phyloP scores from a whole-genome alignment of 1,284 basidiomycete genomes.

The Rhodotorula mucilaginosa region DNA sequence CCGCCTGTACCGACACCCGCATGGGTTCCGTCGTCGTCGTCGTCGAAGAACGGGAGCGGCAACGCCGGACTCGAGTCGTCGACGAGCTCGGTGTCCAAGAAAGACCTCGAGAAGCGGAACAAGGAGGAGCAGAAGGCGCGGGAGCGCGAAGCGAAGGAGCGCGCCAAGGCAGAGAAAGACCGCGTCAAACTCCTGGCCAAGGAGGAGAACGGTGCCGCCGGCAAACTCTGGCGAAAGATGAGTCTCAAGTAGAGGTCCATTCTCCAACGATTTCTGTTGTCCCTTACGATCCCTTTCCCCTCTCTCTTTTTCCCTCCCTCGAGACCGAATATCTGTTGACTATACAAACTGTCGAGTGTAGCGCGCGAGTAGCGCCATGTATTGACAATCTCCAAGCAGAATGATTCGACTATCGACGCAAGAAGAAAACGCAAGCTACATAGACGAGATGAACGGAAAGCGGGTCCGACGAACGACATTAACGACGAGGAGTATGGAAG shows the following conservation, averaged over 20 bases:
- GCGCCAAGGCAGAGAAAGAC: conserved; percentile 35
- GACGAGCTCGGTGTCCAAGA: conserved; percentile 17
- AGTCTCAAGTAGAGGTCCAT: neutral
- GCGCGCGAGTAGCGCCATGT: too few relatives aligned
- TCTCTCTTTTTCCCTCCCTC: neutral
- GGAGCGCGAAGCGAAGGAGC: conserved; percentile 26
- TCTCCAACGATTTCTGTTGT: neutral
- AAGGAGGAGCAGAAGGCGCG: conserved; percentile 39
- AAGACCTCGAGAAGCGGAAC: conserved; percentile 34
- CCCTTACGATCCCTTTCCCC: neutral
- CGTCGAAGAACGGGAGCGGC: neutral
- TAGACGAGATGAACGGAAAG: too few relatives aligned
- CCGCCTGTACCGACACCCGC: neutral
- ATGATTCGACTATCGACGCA: too few relatives aligned
- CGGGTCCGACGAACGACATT: too few relatives aligned
- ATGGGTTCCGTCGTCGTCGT: neutral
- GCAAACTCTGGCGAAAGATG: conserved; percentile 26
- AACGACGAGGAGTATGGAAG: too few relatives aligned
- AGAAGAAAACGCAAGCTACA: too few relatives aligned
- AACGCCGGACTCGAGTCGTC: neutral
- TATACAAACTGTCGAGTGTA: too few relatives aligned
- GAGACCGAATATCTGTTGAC: too few relatives aligned
- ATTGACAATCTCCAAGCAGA: too few relatives aligned
- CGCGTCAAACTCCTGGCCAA: conserved; percentile 22
- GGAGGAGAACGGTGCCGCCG: conserved; percentile 27